phyloP scores from a whole-genome alignment of 768 basidiomycete species.

The Termitomyces sp. region DNA sequence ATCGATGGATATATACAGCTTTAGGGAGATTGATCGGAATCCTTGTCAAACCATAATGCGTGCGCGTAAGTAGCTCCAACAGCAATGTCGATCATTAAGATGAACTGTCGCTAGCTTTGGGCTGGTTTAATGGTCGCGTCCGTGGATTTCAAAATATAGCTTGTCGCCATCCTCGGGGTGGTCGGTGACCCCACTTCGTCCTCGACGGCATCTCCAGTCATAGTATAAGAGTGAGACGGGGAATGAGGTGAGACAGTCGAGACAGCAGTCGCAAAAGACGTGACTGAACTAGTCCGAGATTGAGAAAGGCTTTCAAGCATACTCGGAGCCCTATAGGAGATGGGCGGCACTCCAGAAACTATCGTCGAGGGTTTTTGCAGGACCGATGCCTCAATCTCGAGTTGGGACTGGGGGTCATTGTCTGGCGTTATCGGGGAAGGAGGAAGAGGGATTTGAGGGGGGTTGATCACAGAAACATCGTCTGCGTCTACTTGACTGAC shows the following conservation, averaged over 20 bases:
- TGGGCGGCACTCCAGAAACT: background rate
- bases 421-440: background rate
- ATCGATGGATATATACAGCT: too few species aligned
- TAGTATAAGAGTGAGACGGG: background rate
- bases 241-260: constrained; percentile 20
- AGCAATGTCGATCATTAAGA: background rate
- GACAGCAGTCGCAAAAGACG: constrained; percentile 27
- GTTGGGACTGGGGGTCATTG: background rate
- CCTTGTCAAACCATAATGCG: background rate
- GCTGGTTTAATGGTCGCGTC: background rate
- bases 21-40: background rate
- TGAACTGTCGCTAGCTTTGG: background rate
- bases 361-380: constrained; percentile 5
- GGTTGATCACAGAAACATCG: background rate
- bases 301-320: constrained; percentile 1
- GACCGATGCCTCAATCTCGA: background rate
- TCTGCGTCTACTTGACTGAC: background rate
- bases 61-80: background rate
- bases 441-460: constrained; percentile 12
- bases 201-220: constrained; percentile 2
- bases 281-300: constrained; percentile 21
- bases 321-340: constrained; percentile 10
- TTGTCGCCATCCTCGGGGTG: constrained; percentile 9
- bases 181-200: constrained; percentile 7
- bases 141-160: constrained; percentile 3